Conservation (phyloP, 768 basidiomycete genomes). For the Pleurotus tuber-regium region DNA sequence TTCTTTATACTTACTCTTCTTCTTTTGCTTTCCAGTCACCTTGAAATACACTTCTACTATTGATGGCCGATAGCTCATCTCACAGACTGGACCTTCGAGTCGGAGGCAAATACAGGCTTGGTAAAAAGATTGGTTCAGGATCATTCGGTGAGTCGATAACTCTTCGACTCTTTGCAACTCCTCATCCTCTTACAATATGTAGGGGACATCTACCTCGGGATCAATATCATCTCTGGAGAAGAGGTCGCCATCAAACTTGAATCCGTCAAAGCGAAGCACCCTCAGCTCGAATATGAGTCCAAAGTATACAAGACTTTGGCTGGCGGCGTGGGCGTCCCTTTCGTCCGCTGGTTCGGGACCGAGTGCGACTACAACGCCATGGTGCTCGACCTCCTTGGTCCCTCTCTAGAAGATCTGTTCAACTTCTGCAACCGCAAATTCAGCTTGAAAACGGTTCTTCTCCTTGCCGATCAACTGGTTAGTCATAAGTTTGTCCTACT, state of each 20-base stretch:
- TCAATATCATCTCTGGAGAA: slow-evolving; percentile 99
- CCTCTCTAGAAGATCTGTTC: slow-evolving; percentile 88
- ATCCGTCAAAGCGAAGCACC: slow-evolving; percentile 99
- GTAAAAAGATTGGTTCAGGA: slow-evolving; percentile 99
- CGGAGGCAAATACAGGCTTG: slow-evolving; percentile 94
- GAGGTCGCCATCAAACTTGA: slow-evolving; percentile 99
- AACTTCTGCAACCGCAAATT: slow-evolving; percentile 98
- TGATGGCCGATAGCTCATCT: slow-evolving; percentile 72
- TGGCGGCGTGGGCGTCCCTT: slow-evolving; percentile 97
- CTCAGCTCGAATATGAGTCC: slow-evolving; percentile 99
- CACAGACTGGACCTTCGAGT: slow-evolving; percentile 84
- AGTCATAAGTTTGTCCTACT: slow-evolving; percentile 27
- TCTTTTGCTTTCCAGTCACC: slow-evolving; percentile 16
- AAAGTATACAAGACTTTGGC: slow-evolving; percentile 97
- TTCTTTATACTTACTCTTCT: slow-evolving; percentile 14
- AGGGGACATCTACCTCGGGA: slow-evolving; percentile 99
- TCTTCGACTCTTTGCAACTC: slow-evolving; percentile 9
- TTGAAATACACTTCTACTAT: slow-evolving; percentile 20
- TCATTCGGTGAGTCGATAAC: slow-evolving; percentile 77
- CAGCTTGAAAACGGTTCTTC: slow-evolving; percentile 92
- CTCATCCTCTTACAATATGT: slow-evolving; percentile 9
- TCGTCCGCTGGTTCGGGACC: slow-evolving; percentile 92
- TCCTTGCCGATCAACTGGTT: slow-evolving; percentile 95
- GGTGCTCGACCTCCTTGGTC: slow-evolving; percentile 96
- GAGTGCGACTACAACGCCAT: slow-evolving; percentile 99